Evolutionary conservation across 306 rosid genomes (phyloP), one percentile per base, ranked within the genome.

Genomic region (Adenanthera pavonina): DNA sequence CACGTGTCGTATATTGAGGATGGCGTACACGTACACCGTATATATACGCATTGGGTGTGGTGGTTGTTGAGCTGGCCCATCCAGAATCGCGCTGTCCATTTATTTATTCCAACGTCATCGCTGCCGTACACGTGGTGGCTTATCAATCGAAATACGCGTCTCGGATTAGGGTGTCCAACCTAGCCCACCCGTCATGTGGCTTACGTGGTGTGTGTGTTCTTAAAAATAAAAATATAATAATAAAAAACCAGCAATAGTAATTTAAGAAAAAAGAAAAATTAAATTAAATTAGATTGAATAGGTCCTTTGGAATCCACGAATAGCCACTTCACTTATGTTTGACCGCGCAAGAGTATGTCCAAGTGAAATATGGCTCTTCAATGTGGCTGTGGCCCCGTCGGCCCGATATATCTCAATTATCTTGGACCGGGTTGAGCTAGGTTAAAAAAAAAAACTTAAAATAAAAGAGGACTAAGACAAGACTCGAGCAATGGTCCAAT

Each of bases 31-130:
- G 71, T 84, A 89, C 82, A 76, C 78, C 83, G 89, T 84, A 85
- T 78, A 85, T 78, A 69, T 83, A 89, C 89, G 81, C 49, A 38
- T 19, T 47, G 78, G 84, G 85, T 69, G 78, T 81, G 88, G 89
- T 88, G 82, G 85, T 90, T 88, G 86, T 90, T 90, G 95, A 90
- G 97, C 87, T 95, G 97, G 97, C 88, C 83, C 86, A 46, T 87
- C 79, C 88, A 41, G 53, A 85, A 84, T 90, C 87, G 86, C 80
- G 97, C 85, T 83, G 88, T 76, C 87, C 69, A 66, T 86, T 86
- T 77, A 62, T 84, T 85, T 87, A 84, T 90, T 89, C 86, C 41
- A 48, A 41, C 30, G 20, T 78, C 71, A 86, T 76, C 36, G 2
- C 0, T 11, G 2, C 92, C 94, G 86, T 85, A 80, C 94, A 92